Evolutionary conservation across 176 grass and related monocot species (phyloP), one percentile per base, ranked within the genome.

Genomic region (Oryza meyeriana): DNA sequence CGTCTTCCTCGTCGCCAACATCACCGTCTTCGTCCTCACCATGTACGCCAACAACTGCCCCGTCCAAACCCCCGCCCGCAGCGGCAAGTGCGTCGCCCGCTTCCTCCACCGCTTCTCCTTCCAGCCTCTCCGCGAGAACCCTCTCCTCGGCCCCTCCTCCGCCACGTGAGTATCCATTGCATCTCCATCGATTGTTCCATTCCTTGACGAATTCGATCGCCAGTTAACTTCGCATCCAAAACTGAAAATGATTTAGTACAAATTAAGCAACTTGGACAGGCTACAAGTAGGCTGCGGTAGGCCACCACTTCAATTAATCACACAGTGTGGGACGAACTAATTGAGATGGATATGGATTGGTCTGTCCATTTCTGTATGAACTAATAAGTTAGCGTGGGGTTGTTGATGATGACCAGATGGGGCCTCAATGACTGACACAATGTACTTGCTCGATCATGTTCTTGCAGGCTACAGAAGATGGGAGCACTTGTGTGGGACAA

Each of bases 1-100:
- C 12, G 44, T 63, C 81, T 79, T 95, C 76, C 64, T 99, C 69
- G 86, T 93, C 69, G 87, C 89, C 69, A 99, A 95, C 74, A 64
- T 99, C 71, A 35, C 70, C 61, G 75, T 99, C 93, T 95, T 99
- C 85, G 74, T 83, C 26, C 6, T 87, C 82, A 71, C 68, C 87
- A 99, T 99, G 96, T 99, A 99, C 89, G 71, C 66, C 74, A 99
- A 99, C 91, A 93, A 95, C 79, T 99, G 96, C 85, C 96, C 95
- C 64, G 34, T 12, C 22, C 80, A 90, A 76, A 18, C 69, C 17
- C 16, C 32, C 0, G 1, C 64, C 4, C 58, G 59, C 31, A 81
- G 31, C 55, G 84, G 82, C 64, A 78, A 90, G 75, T 99, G 96
- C 81, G 61, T 99, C 82, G 96, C 77, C 0, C 47, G 48, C 1